Percentiles rank a stretch among this genome's conserved stretches.
phyloP scores from a whole-genome alignment of 2,329 filamentous ascomycete species.

The Epichloe sp. region DNA sequence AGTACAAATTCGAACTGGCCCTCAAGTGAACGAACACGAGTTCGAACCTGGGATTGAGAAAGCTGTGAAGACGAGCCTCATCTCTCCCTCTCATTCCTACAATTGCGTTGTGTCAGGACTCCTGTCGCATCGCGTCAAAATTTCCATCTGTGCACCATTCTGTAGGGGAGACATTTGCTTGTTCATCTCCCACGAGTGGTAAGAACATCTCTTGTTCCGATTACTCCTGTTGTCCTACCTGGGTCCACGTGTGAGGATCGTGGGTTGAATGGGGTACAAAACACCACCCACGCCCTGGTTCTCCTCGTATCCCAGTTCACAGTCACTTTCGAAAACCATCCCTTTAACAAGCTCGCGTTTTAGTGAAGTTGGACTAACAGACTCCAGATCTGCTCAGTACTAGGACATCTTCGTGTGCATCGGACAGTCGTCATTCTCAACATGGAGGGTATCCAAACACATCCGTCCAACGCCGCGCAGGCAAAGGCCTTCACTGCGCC shows the following conservation, averaged over 20 bases:
- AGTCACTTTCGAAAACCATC: not conserved
- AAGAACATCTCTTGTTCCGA: slow-evolving; percentile 22
- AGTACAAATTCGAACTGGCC: slow-evolving; percentile 13
- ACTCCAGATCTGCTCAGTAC: slow-evolving; percentile 22
- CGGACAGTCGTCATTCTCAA: slow-evolving; percentile 19
- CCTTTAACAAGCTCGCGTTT: not conserved
- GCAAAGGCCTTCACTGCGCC: slow-evolving; percentile 92
- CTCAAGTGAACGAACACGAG: slow-evolving; percentile 17
- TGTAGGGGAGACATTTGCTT: slow-evolving; percentile 92
- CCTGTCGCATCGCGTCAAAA: slow-evolving; percentile 11
- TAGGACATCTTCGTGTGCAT: slow-evolving; percentile 8
- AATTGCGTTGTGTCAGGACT: slow-evolving; percentile 10
- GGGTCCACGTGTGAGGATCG: too few species aligned
- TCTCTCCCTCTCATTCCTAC: not conserved
- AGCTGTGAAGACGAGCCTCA: not conserved
- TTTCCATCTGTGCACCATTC: slow-evolving; percentile 21
- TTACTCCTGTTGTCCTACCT: not conserved
- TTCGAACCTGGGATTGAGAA: slow-evolving; percentile 7
- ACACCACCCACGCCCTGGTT: too few species aligned
- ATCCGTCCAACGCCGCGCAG: slow-evolving; percentile 82
- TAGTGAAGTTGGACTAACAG: slow-evolving; percentile 2
- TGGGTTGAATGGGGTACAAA: too few species aligned
- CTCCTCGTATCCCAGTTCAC: not conserved
- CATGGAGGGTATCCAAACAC: slow-evolving; percentile 86
- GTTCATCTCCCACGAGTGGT: slow-evolving; percentile 81